These are phyloP conservation scores for Globisporangium middletonii DNA, from an alignment of 352 stramenopile species.

Conservation along the genomic window DNA sequence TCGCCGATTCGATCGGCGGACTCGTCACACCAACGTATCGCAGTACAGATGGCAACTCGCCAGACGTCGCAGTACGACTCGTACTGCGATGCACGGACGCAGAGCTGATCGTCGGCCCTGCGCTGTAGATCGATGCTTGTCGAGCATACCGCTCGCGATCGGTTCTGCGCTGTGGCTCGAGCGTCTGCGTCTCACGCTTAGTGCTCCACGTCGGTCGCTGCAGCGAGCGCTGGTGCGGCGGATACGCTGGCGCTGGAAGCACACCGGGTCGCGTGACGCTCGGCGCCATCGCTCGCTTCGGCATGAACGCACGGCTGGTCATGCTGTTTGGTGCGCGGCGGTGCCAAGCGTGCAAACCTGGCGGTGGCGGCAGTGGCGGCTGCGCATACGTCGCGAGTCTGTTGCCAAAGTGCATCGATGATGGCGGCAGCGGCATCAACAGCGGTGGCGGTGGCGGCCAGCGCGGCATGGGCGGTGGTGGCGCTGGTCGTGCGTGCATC, in stretches of 20 bases:
- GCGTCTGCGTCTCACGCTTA: not conserved
- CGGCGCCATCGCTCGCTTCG: not conserved
- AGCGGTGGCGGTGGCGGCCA: not conserved
- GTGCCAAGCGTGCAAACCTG: not conserved
- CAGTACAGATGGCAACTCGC: too few relatives aligned
- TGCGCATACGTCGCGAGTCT: not conserved
- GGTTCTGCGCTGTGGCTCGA: not conserved
- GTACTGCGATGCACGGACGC: too few relatives aligned
- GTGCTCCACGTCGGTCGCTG: conserved; percentile 1
- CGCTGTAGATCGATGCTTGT: not conserved
- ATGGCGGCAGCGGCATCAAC: not conserved
- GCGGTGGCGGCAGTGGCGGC: not conserved
- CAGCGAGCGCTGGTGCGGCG: not conserved
- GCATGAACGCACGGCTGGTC: not conserved
- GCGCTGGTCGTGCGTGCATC: conserved; percentile 3
- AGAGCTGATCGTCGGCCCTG: too few relatives aligned
- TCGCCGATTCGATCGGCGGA: not conserved
- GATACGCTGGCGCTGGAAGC: not conserved
- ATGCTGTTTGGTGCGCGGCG: not conserved
- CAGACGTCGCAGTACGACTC: too few relatives aligned
- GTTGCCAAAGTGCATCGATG: not conserved
- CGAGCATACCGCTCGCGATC: not conserved
- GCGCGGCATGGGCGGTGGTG: conserved; percentile 4
- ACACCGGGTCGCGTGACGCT: not conserved
- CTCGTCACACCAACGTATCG: not conserved